phyloP scores from a whole-genome alignment of 352 stramenopile species.

The Globisporangium polare region DNA sequence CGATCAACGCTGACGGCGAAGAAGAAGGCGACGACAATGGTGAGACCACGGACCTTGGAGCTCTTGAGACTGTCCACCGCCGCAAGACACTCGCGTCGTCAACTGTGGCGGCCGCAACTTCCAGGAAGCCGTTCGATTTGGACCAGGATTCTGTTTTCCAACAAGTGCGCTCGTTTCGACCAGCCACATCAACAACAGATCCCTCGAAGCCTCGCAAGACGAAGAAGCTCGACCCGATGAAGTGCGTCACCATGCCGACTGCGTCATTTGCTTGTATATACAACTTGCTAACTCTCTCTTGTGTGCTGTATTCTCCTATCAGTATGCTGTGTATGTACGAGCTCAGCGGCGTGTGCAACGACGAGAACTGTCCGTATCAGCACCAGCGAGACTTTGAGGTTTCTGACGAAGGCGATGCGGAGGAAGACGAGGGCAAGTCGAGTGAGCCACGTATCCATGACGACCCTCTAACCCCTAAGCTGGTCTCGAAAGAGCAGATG shows the following conservation, averaged over 20 bases:
- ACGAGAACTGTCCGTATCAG: constrained; percentile 61
- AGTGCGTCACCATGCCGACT: constrained; percentile 30
- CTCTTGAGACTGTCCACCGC: neutral
- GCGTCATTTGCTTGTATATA: neutral
- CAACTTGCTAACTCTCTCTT: neutral
- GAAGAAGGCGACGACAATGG: constrained; percentile 12
- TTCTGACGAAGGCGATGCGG: neutral
- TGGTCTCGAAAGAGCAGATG: constrained; percentile 22
- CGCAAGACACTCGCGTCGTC: neutral
- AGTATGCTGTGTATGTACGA: constrained; percentile 75
- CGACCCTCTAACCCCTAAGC: neutral
- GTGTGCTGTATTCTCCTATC: neutral
- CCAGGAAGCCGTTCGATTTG: constrained; percentile 8
- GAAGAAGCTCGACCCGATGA: constrained; percentile 44
- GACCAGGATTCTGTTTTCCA: constrained; percentile 18
- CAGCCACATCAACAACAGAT: neutral
- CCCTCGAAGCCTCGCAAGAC: constrained; percentile 6
- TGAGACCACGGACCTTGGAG: neutral
- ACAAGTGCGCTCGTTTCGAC: constrained; percentile 24
- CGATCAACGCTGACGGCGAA: neutral
- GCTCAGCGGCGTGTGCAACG: constrained; percentile 72
- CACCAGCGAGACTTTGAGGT: constrained; percentile 55
- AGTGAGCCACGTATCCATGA: neutral
- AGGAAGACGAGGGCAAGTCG: constrained; percentile 3
- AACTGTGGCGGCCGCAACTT: neutral